phyloP scores from a whole-genome alignment of 1,284 basidiomycete species.

The Clitocybe nebularis region DNA sequence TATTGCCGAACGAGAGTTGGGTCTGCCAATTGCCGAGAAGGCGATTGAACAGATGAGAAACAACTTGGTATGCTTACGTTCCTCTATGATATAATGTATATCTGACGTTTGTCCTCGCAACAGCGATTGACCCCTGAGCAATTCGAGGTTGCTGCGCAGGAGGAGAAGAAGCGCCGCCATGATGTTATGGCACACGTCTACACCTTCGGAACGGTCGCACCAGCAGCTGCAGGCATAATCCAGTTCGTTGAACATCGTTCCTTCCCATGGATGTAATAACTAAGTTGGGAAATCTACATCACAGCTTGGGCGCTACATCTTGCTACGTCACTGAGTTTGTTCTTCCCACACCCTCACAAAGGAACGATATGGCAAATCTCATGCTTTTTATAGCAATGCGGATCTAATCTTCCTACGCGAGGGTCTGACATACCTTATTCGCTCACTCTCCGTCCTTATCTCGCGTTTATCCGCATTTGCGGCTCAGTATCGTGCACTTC shows the following conservation, averaged over 20 bases:
- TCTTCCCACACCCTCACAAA: not conserved
- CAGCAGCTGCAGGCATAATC: conserved; percentile 95
- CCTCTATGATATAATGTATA: not conserved
- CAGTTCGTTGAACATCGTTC: conserved; percentile 55
- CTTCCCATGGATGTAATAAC: not conserved
- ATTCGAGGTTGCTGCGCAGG: conserved; percentile 87
- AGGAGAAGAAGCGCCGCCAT: conserved; percentile 97
- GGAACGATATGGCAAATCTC: not conserved
- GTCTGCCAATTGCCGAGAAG: conserved; percentile 84
- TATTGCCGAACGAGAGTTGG: conserved; percentile 94
- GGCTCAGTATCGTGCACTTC: conserved; percentile 67
- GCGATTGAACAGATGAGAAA: conserved; percentile 93
- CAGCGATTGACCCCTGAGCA: conserved; percentile 85
- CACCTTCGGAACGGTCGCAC: conserved; percentile 92
- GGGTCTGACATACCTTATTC: conserved; percentile 81
- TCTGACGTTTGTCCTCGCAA: not conserved
- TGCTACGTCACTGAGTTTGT: conserved; percentile 97
- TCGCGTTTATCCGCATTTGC: conserved; percentile 79
- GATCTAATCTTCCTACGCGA: conserved; percentile 95
- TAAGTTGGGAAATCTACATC: too few relatives aligned
- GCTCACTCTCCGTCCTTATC: conserved; percentile 88
- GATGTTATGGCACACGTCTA: conserved; percentile 99
- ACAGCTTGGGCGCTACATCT: conserved; percentile 90
- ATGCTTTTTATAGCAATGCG: conserved; percentile 65
- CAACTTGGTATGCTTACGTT: conserved; percentile 63